phyloP scores from a whole-genome alignment of 306 rosid genomes.

The Ormosia emarginata region DNA sequence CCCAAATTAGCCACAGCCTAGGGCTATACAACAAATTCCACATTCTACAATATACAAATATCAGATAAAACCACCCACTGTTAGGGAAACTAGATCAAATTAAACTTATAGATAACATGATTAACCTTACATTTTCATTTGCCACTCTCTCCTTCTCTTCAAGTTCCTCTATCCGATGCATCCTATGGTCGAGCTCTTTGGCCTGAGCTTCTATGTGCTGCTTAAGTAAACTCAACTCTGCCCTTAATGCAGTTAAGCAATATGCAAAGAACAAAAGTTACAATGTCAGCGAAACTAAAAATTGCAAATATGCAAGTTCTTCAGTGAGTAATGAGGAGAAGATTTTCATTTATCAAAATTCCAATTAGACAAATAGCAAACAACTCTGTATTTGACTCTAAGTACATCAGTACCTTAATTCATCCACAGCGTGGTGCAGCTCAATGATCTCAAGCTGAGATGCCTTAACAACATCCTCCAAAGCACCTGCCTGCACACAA shows the following conservation, averaged over 20 bases:
- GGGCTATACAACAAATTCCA: background rate
- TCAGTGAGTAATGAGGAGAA: background rate
- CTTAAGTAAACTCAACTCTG: slow-evolving; percentile 88
- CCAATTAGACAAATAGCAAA: background rate
- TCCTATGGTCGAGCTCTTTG: slow-evolving; percentile 76
- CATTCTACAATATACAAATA: background rate
- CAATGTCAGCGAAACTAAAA: slow-evolving; percentile 42
- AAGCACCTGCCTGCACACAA: slow-evolving; percentile 76
- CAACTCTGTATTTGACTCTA: slow-evolving; percentile 20
- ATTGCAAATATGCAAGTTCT: slow-evolving; percentile 10
- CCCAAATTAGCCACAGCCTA: background rate
- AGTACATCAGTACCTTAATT: slow-evolving; percentile 56
- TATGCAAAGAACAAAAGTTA: slow-evolving; percentile 27
- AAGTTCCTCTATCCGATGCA: slow-evolving; percentile 77
- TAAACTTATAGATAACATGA: background rate
- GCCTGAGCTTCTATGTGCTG: slow-evolving; percentile 81
- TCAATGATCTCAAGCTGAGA: slow-evolving; percentile 96
- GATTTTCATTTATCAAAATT: slow-evolving; percentile 9
- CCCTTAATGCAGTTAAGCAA: slow-evolving; percentile 74
- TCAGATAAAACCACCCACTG: background rate
- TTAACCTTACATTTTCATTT: slow-evolving; percentile 77
- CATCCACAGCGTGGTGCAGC: slow-evolving; percentile 69
- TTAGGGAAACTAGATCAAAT: background rate
- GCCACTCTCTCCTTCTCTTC: slow-evolving; percentile 92
- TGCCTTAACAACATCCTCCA: slow-evolving; percentile 88